phyloP scores from a whole-genome alignment of 495 filamentous ascomycete genomes.

The Hyaloscypha variabilis region DNA sequence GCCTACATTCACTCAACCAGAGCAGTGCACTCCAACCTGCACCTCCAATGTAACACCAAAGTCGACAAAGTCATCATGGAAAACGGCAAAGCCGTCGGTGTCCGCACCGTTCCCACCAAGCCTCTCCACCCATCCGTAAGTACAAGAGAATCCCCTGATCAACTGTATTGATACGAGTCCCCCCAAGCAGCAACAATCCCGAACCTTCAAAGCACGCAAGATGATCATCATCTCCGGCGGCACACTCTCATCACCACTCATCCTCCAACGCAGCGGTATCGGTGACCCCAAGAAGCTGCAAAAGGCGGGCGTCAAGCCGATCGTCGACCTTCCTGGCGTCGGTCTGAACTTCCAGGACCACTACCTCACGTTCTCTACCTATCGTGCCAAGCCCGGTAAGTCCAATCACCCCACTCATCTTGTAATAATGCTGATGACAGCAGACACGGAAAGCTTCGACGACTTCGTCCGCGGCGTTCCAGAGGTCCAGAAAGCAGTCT shows the following conservation, averaged over 20 bases:
- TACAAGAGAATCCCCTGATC: conserved; percentile 17
- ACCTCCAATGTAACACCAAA: conserved; percentile 79
- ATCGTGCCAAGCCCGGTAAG: conserved; percentile 67
- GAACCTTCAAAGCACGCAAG: conserved; percentile 71
- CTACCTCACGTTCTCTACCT: conserved; percentile 78
- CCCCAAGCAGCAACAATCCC: conserved; percentile 45
- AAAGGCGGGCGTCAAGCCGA: conserved; percentile 67
- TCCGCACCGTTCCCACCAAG: conserved; percentile 59
- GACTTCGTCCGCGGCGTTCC: conserved; percentile 78
- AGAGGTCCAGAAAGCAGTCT: conserved; percentile 67
- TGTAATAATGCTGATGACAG: conserved; percentile 3
- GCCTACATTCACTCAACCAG: conserved; percentile 73
- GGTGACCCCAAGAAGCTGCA: conserved; percentile 74
- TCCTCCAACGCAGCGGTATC: conserved; percentile 76
- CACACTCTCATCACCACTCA: conserved; percentile 76
- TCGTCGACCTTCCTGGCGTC: conserved; percentile 80
- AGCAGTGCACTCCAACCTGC: conserved; percentile 67
- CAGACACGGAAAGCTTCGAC: conserved; percentile 72
- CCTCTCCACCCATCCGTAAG: conserved; percentile 46
- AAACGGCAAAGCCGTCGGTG: conserved; percentile 64
- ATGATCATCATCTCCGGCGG: conserved; percentile 79
- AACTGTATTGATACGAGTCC: conserved; percentile 46
- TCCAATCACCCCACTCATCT: neutral
- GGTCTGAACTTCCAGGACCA: conserved; percentile 84
- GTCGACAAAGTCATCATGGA: conserved; percentile 82